These are phyloP conservation scores for Penicillium olsonii DNA, from an alignment of 2,329 filamentous ascomycete species.

Conservation along the genomic window DNA sequence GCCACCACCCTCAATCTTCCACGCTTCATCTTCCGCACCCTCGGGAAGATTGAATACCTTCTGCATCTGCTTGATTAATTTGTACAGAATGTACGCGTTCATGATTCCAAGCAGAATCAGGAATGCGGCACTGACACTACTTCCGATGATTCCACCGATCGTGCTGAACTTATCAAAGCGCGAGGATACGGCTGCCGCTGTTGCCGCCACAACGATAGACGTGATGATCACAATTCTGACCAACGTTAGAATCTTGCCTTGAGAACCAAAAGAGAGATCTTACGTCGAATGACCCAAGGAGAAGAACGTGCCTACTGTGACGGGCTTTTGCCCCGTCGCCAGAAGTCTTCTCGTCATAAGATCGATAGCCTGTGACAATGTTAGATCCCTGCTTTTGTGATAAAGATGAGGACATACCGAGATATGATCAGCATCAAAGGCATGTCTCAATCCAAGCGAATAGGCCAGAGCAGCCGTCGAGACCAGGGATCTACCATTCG, in stretches of 20 bases:
- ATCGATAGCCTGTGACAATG: conserved; percentile 76
- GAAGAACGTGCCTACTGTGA: conserved; percentile 93
- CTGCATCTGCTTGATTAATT: conserved; percentile 69
- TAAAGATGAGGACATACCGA: conserved; percentile 46
- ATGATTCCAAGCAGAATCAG: conserved; percentile 78
- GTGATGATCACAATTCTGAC: conserved; percentile 79
- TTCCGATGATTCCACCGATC: conserved; percentile 86
- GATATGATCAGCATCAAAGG: conserved; percentile 96
- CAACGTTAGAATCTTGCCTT: conserved; percentile 3
- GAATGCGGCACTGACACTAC: conserved; percentile 79
- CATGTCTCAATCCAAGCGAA: conserved; percentile 85
- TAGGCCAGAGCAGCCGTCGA: conserved; percentile 83
- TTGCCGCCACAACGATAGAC: conserved; percentile 88
- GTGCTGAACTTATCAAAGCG: conserved; percentile 78
- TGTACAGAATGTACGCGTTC: conserved; percentile 83
- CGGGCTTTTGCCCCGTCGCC: conserved; percentile 79
- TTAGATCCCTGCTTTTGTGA: not conserved
- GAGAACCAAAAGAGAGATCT: conserved; percentile 15
- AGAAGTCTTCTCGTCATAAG: conserved; percentile 89
- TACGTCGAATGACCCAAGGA: conserved; percentile 86
- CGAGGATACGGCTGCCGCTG: conserved; percentile 76
- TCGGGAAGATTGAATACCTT: conserved; percentile 56
- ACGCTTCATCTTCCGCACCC: conserved; percentile 53
- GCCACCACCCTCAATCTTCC: conserved; percentile 75
- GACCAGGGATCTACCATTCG: conserved; percentile 60